Percentiles rank a stretch among this genome's conserved stretches.
Conservation (phyloP, 305 asterid genomes). For the Plantago rigida region DNA sequence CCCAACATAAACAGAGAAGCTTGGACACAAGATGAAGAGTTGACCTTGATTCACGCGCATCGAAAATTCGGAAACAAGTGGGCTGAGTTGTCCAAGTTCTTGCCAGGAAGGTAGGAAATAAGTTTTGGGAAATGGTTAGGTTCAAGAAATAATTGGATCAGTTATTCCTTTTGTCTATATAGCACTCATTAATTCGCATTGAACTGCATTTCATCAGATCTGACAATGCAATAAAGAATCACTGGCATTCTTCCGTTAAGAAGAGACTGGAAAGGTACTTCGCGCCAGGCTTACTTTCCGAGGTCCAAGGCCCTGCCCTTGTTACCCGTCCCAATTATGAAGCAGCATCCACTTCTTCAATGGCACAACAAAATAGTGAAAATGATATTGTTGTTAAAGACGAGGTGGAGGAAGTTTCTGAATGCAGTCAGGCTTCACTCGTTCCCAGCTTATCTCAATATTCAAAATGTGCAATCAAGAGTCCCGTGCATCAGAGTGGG, state of each 20-base stretch:
- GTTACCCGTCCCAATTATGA: conserved; percentile 41
- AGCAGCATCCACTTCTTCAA: conserved; percentile 52
- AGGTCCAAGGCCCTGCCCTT: conserved; percentile 58
- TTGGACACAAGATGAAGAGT: conserved; percentile 97
- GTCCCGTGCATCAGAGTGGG: conserved; percentile 9
- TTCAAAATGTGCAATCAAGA: conserved; percentile 19
- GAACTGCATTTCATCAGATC: conserved; percentile 37
- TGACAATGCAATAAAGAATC: conserved; percentile 86
- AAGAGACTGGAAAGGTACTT: conserved; percentile 84
- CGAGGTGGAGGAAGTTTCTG: conserved; percentile 71
- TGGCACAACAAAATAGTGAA: conserved; percentile 69
- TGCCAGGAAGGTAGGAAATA: conserved; percentile 80
- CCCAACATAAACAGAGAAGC: conserved; percentile 92
- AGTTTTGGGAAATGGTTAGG: background rate
- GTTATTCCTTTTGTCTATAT: conserved; percentile 8
- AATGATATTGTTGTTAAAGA: conserved; percentile 55
- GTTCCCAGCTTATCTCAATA: conserved; percentile 48
- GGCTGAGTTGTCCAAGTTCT: conserved; percentile 93
- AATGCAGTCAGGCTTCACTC: conserved; percentile 78
- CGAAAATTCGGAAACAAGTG: conserved; percentile 59
- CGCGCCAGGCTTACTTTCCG: conserved; percentile 83
- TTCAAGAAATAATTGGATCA: background rate
- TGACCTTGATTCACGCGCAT: conserved; percentile 89
- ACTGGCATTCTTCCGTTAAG: conserved; percentile 97
- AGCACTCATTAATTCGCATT: conserved; percentile 23